These are phyloP conservation scores for Penicillium salamii DNA, from an alignment of 495 filamentous ascomycete genomes.

Conservation along the genomic window DNA sequence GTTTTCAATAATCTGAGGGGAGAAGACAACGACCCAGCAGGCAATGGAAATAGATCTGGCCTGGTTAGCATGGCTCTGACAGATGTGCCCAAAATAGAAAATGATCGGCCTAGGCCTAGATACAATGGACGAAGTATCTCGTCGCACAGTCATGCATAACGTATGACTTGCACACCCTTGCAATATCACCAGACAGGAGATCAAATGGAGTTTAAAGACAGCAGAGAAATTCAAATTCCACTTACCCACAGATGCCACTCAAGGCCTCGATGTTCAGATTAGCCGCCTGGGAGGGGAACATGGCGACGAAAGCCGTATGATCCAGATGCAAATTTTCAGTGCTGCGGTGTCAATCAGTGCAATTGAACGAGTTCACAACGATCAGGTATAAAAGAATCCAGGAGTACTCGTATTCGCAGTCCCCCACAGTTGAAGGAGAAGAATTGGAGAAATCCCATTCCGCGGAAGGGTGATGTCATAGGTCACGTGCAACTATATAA, in stretches of 20 bases:
- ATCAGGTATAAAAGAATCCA: too few species aligned
- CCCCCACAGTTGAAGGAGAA: not conserved
- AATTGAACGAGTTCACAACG: too few species aligned
- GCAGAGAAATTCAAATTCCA: constrained; percentile 2
- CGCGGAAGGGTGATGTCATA: constrained; percentile 21
- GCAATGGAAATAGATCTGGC: constrained; percentile 89
- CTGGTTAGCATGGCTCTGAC: constrained; percentile 1
- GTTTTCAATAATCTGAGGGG: constrained; percentile 94
- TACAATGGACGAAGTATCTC: not conserved
- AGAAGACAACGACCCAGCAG: constrained; percentile 97
- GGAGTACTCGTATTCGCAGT: too few species aligned
- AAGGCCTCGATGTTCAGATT: constrained; percentile 81
- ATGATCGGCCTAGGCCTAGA: constrained; percentile 2
- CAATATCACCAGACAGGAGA: not conserved
- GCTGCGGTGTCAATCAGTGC: constrained; percentile 4
- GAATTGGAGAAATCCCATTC: constrained; percentile 8
- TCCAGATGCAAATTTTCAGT: not conserved
- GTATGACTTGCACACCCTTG: too few species aligned
- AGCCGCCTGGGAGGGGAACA: constrained; percentile 67
- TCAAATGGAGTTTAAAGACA: constrained; percentile 1
- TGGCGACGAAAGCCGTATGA: constrained; percentile 29
- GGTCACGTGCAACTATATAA: constrained; percentile 20
- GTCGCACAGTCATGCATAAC: not conserved
- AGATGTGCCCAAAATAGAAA: constrained; percentile 2
- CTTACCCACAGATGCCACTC: constrained; percentile 83